These are phyloP conservation scores for Podospora pseudoanserina DNA, from an alignment of 495 filamentous ascomycete genomes.

Conservation along the genomic window DNA sequence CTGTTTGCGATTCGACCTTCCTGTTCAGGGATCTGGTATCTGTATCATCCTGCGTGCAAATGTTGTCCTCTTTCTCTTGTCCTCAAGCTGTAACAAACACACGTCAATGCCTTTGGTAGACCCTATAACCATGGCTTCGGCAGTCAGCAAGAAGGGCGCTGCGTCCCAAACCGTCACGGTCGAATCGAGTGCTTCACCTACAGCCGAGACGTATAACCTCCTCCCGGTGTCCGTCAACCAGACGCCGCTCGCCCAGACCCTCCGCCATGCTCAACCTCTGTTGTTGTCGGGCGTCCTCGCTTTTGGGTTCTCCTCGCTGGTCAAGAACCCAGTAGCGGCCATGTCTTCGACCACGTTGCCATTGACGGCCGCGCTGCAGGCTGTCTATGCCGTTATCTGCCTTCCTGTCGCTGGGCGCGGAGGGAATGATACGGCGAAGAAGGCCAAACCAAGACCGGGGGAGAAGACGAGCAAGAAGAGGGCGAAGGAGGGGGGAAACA, in stretches of 20 bases:
- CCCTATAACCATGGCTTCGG: conserved; percentile 31
- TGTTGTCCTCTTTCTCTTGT: conserved; percentile 3
- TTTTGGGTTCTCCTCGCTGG: conserved; percentile 61
- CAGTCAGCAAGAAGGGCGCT: conserved; percentile 21
- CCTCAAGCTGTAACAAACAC: background rate
- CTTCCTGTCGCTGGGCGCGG: conserved; percentile 58
- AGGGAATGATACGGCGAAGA: conserved; percentile 24
- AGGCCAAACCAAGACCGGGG: conserved; percentile 38
- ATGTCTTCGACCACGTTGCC: conserved; percentile 57
- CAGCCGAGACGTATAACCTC: conserved; percentile 14
- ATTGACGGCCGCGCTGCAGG: conserved; percentile 60
- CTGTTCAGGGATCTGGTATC: conserved; percentile 9
- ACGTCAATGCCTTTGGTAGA: conserved; percentile 34
- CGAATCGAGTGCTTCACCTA: background rate
- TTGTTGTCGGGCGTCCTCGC: conserved; percentile 60
- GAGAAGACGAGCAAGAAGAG: conserved; percentile 43
- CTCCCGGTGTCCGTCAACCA: conserved; percentile 34
- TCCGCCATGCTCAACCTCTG: conserved; percentile 42
- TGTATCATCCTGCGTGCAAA: conserved; percentile 1
- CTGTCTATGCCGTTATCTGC: conserved; percentile 65
- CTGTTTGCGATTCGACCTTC: background rate
- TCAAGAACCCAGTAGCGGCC: conserved; percentile 64
- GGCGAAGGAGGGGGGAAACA: conserved; percentile 30
- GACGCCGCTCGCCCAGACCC: conserved; percentile 32
- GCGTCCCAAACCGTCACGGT: conserved; percentile 11